Conservation (phyloP, 495 filamentous ascomycete species). For the Aspergillus homomorphus region DNA sequence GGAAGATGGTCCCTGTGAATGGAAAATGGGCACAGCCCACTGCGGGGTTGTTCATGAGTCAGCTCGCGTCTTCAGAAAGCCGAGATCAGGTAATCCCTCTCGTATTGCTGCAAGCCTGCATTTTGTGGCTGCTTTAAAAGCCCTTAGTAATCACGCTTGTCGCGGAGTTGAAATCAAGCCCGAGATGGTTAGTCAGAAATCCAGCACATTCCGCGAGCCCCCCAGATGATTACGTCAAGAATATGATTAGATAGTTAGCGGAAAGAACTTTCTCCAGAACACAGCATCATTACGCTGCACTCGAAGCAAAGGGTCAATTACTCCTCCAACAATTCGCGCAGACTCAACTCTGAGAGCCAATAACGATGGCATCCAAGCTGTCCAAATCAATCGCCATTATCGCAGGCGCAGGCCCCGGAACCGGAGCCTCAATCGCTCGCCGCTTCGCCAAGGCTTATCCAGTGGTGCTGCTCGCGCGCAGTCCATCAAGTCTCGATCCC, state of each 20-base stretch:
- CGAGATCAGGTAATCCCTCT: neutral
- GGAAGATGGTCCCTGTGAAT: too few species aligned
- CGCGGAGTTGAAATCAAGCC: too few species aligned
- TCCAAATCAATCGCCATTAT: constrained; percentile 46
- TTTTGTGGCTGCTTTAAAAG: too few species aligned
- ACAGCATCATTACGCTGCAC: too few species aligned
- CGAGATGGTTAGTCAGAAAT: neutral
- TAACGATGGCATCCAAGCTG: neutral
- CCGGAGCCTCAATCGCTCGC: constrained; percentile 47
- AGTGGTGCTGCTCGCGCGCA: constrained; percentile 64
- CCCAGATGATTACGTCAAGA: neutral
- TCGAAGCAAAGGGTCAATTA: too few species aligned
- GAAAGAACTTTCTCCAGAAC: too few species aligned
- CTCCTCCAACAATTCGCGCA: too few species aligned
- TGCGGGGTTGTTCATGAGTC: neutral
- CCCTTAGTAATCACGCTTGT: too few species aligned
- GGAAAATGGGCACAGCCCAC: too few species aligned
- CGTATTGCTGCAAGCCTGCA: neutral
- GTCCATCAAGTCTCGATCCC: constrained; percentile 50
- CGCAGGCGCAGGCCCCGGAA: constrained; percentile 61
- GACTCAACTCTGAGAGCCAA: too few species aligned
- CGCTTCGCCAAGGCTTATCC: constrained; percentile 62
- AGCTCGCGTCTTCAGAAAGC: neutral
- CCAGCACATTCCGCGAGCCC: too few species aligned
- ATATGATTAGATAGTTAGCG: too few species aligned